These are phyloP conservation scores for Glycine tomentella DNA, from an alignment of 306 rosid species.

Conservation along the genomic window DNA sequence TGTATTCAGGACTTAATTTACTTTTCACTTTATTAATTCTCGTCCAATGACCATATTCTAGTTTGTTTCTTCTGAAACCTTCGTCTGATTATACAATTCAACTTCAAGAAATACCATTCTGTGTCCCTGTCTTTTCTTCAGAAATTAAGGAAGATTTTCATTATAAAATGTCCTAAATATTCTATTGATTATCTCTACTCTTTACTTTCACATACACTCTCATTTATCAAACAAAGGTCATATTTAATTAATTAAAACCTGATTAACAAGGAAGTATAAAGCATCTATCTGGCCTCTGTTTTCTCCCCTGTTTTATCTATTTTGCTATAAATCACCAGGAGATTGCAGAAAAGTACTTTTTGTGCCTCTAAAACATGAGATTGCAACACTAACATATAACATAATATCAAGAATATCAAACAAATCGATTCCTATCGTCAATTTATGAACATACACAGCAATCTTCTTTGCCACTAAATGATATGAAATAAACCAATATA, in stretches of 20 bases:
- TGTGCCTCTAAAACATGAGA: no score
- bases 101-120: conserved; percentile 3
- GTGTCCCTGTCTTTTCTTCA: neutral
- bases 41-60: no score
- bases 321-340: no score
- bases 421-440: neutral
- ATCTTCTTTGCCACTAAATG: neutral
- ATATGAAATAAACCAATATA: neutral
- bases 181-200: neutral
- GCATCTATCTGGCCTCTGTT: conserved; percentile 22
- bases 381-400: neutral
- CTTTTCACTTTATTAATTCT: no score
- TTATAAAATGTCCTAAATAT: neutral
- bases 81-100: no score
- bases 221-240: neutral
- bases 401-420: neutral
- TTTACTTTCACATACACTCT: neutral
- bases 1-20: neutral
- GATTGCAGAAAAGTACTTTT: no score
- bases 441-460: neutral
- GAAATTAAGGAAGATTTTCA: conserved; percentile 4
- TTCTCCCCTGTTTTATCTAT: conserved; percentile 9
- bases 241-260: neutral
- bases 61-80: no score
- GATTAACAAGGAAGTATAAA: conserved; percentile 2